Percentiles rank a stretch among this genome's conserved stretches.
Conservation (phyloP, 352 stramenopile genomes). For the Phytopythium montanum region DNA sequence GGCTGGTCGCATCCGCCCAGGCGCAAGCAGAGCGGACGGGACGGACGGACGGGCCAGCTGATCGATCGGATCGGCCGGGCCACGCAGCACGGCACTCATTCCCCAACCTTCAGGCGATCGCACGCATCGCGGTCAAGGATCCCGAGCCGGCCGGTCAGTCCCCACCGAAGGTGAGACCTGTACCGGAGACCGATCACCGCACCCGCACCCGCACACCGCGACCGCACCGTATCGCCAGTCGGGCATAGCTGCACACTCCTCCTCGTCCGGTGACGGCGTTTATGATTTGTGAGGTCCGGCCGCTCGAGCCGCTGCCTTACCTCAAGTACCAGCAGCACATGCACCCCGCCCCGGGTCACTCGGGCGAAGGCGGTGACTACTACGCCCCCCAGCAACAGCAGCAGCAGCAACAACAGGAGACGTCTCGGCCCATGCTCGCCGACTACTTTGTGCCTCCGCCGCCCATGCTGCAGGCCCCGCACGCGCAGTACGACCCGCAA, state of each 20-base stretch:
- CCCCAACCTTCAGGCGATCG: conserved; percentile 1
- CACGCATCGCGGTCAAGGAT: not conserved
- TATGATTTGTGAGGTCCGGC: conserved; percentile 6
- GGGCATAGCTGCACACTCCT: not conserved
- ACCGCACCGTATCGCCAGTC: not conserved
- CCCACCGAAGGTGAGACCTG: too few species aligned
- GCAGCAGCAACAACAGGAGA: conserved; percentile 11
- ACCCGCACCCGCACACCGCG: not conserved
- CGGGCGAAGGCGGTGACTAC: conserved; percentile 4
- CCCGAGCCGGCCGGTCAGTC: not conserved
- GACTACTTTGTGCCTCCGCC: conserved; percentile 5
- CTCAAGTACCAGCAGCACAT: conserved; percentile 6
- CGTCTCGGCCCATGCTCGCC: conserved; percentile 7
- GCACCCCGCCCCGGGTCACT: conserved; percentile 1
- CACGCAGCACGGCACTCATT: not conserved
- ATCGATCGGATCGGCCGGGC: too few species aligned
- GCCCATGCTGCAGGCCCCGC: not conserved
- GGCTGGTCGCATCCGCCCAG: not conserved
- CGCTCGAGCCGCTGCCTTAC: not conserved
- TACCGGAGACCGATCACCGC: not conserved
- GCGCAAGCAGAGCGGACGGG: too few species aligned
- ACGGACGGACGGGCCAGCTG: not conserved
- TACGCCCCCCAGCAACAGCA: conserved; percentile 3
- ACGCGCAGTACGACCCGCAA: not conserved
- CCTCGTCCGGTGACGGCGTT: not conserved